Conservation (phyloP, 2,329 filamentous ascomycete species). For the Arachnomyces sp. region DNA sequence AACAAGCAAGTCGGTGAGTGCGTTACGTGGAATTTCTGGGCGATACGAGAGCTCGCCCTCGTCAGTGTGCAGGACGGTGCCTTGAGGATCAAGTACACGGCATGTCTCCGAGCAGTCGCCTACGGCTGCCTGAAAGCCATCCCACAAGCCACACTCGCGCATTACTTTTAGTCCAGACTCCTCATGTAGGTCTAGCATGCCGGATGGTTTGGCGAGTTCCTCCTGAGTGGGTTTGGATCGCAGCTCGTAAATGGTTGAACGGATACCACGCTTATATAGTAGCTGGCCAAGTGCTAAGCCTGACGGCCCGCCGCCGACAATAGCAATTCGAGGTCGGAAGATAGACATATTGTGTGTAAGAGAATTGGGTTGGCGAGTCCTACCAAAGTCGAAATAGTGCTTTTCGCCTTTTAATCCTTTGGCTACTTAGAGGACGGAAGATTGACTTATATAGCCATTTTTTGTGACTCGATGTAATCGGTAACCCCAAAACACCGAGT, state of each 20-base stretch:
- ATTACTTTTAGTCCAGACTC: conserved; percentile 21
- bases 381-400: too few species aligned
- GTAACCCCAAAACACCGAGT: too few species aligned
- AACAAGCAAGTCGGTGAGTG: conserved; percentile 19
- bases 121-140: conserved; percentile 12
- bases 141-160: conserved; percentile 16
- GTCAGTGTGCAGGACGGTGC: conserved; percentile 12
- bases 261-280: conserved; percentile 15
- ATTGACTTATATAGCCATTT: too few species aligned
- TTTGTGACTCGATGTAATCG: too few species aligned
- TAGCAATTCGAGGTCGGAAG: too few species aligned
- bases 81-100: conserved; percentile 17
- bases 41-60: conserved; percentile 13
- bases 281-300: conserved; percentile 19
- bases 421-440: too few species aligned
- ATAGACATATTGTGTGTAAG: too few species aligned
- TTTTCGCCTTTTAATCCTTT: too few species aligned
- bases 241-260: too few species aligned
- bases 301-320: conserved; percentile 33
- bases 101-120: conserved; percentile 10
- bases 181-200: conserved; percentile 22
- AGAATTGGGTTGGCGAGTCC: too few species aligned
- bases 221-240: conserved; percentile 24
- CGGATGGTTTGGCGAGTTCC: conserved; percentile 22
- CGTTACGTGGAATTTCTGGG: conserved; percentile 22